Percentiles rank a stretch among this genome's conserved stretches.
Evolutionary conservation across 441 rosid species (phyloP).

Genomic region (Rhodomyrtus psidioides): DNA sequence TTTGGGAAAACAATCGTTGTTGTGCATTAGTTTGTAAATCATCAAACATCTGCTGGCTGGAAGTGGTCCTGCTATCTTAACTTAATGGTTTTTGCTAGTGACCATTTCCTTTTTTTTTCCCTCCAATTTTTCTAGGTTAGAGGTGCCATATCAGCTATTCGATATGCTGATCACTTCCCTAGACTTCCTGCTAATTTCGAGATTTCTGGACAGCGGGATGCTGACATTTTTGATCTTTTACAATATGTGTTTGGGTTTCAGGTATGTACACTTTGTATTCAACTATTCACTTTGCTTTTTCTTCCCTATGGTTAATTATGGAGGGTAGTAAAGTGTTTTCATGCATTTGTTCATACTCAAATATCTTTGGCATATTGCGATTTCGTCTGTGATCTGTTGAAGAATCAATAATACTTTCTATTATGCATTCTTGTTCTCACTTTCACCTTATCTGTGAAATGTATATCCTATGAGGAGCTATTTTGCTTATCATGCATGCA

Average conservation of each 20-base stretch:
- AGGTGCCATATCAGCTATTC: constrained; percentile 83
- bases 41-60: neutral
- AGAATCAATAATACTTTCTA: neutral
- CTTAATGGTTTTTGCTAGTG: neutral
- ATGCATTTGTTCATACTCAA: neutral
- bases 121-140: constrained; percentile 55
- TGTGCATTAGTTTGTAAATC: neutral
- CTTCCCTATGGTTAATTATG: neutral
- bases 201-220: constrained; percentile 72
- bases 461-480: neutral
- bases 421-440: neutral
- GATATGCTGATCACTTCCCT: constrained; percentile 77
- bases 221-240: constrained; percentile 94
- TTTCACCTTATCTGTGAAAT: neutral
- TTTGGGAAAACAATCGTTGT: neutral
- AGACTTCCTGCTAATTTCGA: constrained; percentile 65
- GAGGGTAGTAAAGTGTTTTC: neutral
- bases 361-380: neutral
- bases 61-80: neutral
- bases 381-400: neutral
- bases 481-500: neutral
- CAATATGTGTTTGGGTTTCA: constrained; percentile 95
- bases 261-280: constrained; percentile 32
- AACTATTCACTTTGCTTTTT: neutral
- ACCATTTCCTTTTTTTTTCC: neutral